Evolutionary conservation across 768 basidiomycete species (phyloP).

Genomic region (Termitomyces sp.): DNA sequence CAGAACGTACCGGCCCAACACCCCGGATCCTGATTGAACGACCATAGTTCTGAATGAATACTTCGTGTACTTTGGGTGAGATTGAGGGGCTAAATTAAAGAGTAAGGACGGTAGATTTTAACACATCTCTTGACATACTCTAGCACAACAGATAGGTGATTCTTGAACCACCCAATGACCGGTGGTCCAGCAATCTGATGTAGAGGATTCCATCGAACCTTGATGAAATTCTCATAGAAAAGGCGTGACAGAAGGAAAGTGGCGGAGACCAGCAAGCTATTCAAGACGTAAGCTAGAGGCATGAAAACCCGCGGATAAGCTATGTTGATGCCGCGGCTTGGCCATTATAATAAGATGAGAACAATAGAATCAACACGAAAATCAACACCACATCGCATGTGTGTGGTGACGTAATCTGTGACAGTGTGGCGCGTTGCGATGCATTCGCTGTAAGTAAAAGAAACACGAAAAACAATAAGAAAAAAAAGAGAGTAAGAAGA

Average conservation of each 20-base stretch:
- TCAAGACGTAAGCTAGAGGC: conserved; percentile 7
- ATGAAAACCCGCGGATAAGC: conserved; percentile 3
- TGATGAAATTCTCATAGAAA: conserved; percentile 26
- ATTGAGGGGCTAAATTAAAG: conserved; percentile 34
- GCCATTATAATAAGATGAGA: background rate
- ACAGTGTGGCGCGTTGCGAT: background rate
- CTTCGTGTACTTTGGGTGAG: conserved; percentile 51
- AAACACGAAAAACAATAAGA: too few relatives aligned
- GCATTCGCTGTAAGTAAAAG: too few relatives aligned
- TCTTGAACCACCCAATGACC: conserved; percentile 38
- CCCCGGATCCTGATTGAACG: conserved; percentile 67
- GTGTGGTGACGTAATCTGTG: background rate
- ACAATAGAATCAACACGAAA: background rate
- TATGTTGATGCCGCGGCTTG: background rate
- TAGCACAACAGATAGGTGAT: conserved; percentile 51
- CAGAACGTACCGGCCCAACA: conserved; percentile 51
- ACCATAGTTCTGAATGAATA: conserved; percentile 55
- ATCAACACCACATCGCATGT: too few relatives aligned
- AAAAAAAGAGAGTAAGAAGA: too few relatives aligned
- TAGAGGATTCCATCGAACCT: conserved; percentile 40
- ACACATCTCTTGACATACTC: conserved; percentile 38
- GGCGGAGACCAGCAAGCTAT: conserved; percentile 5
- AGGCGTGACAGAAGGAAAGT: conserved; percentile 16
- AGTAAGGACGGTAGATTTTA: background rate
- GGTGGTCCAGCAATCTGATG: conserved; percentile 58